Conservation (phyloP, 768 basidiomycete genomes). For the Kwoniella dejecticola region DNA sequence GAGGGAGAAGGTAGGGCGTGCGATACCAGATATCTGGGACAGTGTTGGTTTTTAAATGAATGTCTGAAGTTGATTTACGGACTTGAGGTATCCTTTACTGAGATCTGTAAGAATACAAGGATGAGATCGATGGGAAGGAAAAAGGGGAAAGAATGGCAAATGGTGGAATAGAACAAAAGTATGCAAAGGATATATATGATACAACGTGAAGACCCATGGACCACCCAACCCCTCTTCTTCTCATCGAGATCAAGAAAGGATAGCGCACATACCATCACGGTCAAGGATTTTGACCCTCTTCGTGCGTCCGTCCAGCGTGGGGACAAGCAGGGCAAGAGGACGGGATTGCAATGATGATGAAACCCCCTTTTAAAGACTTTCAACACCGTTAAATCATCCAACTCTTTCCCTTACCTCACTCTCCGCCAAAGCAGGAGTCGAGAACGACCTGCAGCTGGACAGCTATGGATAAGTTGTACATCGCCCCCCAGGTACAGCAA, state of each 20-base stretch:
- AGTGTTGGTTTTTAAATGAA: too few relatives aligned
- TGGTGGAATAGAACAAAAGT: not conserved
- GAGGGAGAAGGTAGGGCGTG: not conserved
- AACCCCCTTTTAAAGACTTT: not conserved
- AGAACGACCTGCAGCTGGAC: not conserved
- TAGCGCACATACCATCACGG: not conserved
- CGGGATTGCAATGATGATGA: not conserved
- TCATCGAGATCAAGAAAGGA: not conserved
- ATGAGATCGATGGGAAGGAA: not conserved
- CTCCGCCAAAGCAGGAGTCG: too few relatives aligned
- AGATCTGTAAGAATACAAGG: not conserved
- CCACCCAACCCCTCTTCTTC: not conserved
- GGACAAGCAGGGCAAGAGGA: too few relatives aligned
- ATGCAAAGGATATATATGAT: conserved; percentile 4
- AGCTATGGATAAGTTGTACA: not conserved
- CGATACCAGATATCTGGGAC: not conserved
- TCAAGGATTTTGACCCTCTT: not conserved
- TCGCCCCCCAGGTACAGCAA: not conserved
- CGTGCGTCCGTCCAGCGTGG: not conserved
- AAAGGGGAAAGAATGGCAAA: not conserved
- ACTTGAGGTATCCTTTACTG: not conserved
- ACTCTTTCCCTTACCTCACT: too few relatives aligned
- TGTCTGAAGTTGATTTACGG: conserved; percentile 6
- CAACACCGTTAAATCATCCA: not conserved
- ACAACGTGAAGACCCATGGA: not conserved